Evolutionary conservation across 2,329 filamentous ascomycete genomes (phyloP).

Genomic region (Hawksworthiomyces lignivorus): DNA sequence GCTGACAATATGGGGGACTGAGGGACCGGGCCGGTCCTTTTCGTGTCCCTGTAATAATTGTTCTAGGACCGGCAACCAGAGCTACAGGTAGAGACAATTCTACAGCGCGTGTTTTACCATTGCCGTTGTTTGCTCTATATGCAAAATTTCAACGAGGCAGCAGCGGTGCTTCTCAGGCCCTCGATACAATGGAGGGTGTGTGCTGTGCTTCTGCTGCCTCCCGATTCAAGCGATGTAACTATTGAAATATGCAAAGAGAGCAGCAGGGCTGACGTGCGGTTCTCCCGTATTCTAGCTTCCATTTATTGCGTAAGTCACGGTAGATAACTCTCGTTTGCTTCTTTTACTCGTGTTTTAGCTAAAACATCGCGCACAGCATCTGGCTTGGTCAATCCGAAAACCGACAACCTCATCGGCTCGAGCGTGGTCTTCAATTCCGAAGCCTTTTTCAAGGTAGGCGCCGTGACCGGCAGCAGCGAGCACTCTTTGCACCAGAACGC

Average conservation of each 20-base stretch:
- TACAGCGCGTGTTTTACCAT: too few relatives aligned
- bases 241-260: neutral
- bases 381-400: slow-evolving; percentile 63
- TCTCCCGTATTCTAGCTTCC: slow-evolving; percentile 12
- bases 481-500: too few relatives aligned
- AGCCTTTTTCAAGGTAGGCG: slow-evolving; percentile 28
- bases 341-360: too few relatives aligned
- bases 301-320: slow-evolving; percentile 27
- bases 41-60: neutral
- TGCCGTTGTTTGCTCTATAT: neutral
- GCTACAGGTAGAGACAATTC: slow-evolving; percentile 14
- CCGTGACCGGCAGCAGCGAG: too few relatives aligned
- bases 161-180: neutral
- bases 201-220: slow-evolving; percentile 1
- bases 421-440: slow-evolving; percentile 58
- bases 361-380: slow-evolving; percentile 31
- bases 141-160: too few relatives aligned
- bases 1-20: slow-evolving; percentile 3
- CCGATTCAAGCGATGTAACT: neutral
- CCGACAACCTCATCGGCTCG: slow-evolving; percentile 67
- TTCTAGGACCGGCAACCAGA: slow-evolving; percentile 14
- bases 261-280: neutral
- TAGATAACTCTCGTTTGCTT: too few relatives aligned
- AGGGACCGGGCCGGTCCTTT: neutral
- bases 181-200: neutral